Evolutionary conservation across 331 rosid species (phyloP).

Genomic region (Dryas integrifolia): DNA sequence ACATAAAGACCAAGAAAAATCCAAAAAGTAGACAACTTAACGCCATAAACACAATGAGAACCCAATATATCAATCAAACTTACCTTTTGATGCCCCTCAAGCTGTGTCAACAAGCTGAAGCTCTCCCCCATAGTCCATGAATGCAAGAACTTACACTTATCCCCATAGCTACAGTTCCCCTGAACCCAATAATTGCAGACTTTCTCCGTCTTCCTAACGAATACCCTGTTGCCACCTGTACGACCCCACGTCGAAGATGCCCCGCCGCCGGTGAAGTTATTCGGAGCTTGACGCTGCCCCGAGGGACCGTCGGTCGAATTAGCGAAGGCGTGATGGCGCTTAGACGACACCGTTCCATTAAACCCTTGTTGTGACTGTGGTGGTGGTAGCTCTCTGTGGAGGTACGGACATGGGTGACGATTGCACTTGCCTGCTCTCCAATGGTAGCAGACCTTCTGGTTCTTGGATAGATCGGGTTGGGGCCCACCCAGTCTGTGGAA

Average conservation of each 20-base stretch:
- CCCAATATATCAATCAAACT: not conserved
- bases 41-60: not conserved
- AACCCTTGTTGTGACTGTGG: slow-evolving; percentile 28
- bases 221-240: slow-evolving; percentile 36
- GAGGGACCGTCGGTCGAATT: slow-evolving; percentile 48
- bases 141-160: slow-evolving; percentile 73
- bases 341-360: slow-evolving; percentile 57
- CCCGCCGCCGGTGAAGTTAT: slow-evolving; percentile 48
- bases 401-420: slow-evolving; percentile 67
- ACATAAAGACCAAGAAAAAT: not conserved
- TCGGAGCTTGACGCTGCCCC: slow-evolving; percentile 46
- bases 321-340: slow-evolving; percentile 54
- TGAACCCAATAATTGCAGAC: slow-evolving; percentile 76
- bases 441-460: slow-evolving; percentile 75
- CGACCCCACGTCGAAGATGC: slow-evolving; percentile 55
- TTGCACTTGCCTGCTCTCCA: slow-evolving; percentile 93
- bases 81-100: slow-evolving; percentile 92
- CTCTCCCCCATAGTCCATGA: slow-evolving; percentile 83
- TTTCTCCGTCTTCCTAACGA: slow-evolving; percentile 62
- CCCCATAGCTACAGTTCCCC: slow-evolving; percentile 77
- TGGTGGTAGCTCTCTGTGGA: slow-evolving; percentile 62
- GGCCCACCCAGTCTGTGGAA: slow-evolving; percentile 60
- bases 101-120: slow-evolving; percentile 68
- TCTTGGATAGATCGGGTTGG: slow-evolving; percentile 37
- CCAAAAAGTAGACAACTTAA: not conserved